Conservation (phyloP, 1,284 basidiomycete species). For the Meripilus lineatus region DNA sequence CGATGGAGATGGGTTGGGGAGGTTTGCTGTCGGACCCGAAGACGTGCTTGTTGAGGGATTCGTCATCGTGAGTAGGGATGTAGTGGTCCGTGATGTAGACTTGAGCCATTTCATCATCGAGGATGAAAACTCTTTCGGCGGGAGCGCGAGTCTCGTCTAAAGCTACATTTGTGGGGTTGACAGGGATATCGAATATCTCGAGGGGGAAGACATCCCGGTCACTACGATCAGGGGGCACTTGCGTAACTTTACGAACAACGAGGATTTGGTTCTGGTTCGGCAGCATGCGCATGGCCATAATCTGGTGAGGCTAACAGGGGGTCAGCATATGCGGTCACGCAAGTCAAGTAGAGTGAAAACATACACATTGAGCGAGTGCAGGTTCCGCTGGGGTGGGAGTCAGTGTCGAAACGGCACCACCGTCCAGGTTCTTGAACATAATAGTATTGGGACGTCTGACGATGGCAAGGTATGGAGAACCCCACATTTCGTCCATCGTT, state of each 20-base stretch:
- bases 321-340: too few species aligned
- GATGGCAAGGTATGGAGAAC: conserved; percentile 39
- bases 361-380: too few species aligned
- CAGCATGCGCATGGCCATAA: conserved; percentile 49
- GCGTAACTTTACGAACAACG: conserved; percentile 38
- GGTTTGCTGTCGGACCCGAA: neutral
- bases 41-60: neutral
- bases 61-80: neutral
- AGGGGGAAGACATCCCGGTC: neutral
- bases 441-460: conserved; percentile 40
- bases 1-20: neutral
- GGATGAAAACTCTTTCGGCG: neutral
- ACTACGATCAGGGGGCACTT: too few species aligned
- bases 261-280: conserved; percentile 51
- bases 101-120: neutral
- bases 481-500: conserved; percentile 44
- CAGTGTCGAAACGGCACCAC: neutral
- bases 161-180: neutral
- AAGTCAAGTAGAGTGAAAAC: too few species aligned
- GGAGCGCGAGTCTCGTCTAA: neutral
- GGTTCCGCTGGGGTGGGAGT: neutral
- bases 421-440: conserved; percentile 36
- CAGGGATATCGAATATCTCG: neutral
- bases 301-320: too few species aligned
- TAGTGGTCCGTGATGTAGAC: neutral